Conservation (phyloP, 192 early-diverging fungal species). For the Podila epigama region DNA sequence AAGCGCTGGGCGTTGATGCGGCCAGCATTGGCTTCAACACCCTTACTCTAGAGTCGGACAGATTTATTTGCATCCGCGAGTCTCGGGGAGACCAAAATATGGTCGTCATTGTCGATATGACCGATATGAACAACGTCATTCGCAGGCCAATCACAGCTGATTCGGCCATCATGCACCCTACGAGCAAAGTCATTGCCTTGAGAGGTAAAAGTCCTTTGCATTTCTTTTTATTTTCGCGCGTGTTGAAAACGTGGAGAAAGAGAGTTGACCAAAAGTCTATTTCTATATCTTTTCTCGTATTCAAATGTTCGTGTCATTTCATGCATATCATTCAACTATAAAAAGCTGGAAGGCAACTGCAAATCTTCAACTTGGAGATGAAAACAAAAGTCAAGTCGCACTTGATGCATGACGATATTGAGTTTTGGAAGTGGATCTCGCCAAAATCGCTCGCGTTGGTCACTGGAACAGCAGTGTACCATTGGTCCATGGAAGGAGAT, state of each 20-base stretch:
- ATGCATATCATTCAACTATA: too few relatives aligned
- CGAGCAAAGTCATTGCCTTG: conserved; percentile 91
- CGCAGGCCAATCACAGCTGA: conserved; percentile 96
- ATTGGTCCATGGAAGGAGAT: conserved; percentile 97
- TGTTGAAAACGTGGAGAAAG: too few relatives aligned
- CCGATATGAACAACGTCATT: conserved; percentile 79
- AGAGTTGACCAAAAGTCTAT: too few relatives aligned
- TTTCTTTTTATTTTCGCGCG: too few relatives aligned
- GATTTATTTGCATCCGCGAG: conserved; percentile 97
- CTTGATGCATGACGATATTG: conserved; percentile 85
- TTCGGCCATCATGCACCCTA: conserved; percentile 99
- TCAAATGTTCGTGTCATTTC: too few relatives aligned
- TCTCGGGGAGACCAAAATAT: conserved; percentile 70
- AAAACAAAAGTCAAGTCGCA: conserved; percentile 96
- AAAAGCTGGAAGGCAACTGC: conserved; percentile 85
- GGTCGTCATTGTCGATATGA: conserved; percentile 95
- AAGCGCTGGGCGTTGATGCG: conserved; percentile 86
- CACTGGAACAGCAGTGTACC: conserved; percentile 88
- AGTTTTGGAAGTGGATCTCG: conserved; percentile 97
- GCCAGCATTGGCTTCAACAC: conserved; percentile 97
- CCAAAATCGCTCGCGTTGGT: conserved; percentile 86
- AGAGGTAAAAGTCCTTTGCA: too few relatives aligned
- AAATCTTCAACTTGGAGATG: conserved; percentile 97
- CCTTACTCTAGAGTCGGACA: conserved; percentile 97
- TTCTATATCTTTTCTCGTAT: too few relatives aligned